Evolutionary conservation across 169 alveolate species (phyloP).

Genomic region (Plasmodium malariae): DNA sequence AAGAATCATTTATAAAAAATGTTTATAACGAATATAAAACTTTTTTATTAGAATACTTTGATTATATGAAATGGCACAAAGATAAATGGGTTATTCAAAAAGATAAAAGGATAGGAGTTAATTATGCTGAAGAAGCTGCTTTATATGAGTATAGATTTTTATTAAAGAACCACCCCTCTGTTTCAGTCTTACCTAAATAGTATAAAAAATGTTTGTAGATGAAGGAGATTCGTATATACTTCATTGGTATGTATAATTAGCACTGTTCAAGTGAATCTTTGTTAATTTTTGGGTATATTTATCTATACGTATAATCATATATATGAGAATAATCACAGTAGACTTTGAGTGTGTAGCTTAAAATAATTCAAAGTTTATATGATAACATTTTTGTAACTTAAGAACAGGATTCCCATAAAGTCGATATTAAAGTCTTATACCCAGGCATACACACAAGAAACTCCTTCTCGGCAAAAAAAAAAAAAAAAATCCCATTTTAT

Average conservation of each 20-base stretch:
- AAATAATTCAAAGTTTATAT: neutral
- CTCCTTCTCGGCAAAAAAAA: slow-evolving; percentile 31
- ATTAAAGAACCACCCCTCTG: slow-evolving; percentile 53
- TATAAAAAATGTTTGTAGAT: neutral
- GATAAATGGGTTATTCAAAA: slow-evolving; percentile 18
- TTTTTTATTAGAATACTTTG: slow-evolving; percentile 29
- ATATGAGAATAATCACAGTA: neutral
- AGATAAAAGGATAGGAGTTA: slow-evolving; percentile 50
- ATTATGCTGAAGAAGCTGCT: slow-evolving; percentile 63
- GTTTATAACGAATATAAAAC: slow-evolving; percentile 22
- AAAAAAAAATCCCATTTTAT: no score
- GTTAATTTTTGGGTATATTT: no score
- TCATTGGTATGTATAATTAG: no score
- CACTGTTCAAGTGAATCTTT: no score
- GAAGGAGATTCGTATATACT: no score
- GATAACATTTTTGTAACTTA: slow-evolving; percentile 37
- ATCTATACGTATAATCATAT: neutral
- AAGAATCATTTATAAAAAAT: neutral
- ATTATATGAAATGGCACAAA: slow-evolving; percentile 44
- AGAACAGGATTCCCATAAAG: slow-evolving; percentile 25
- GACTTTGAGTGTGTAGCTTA: slow-evolving; percentile 1
- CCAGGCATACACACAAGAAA: slow-evolving; percentile 24
- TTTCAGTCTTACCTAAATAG: slow-evolving; percentile 48
- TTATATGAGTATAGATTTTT: slow-evolving; percentile 63
- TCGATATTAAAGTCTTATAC: slow-evolving; percentile 23